Conservation (phyloP, 805 yeast genomes). For the Lipomyces kockii region DNA sequence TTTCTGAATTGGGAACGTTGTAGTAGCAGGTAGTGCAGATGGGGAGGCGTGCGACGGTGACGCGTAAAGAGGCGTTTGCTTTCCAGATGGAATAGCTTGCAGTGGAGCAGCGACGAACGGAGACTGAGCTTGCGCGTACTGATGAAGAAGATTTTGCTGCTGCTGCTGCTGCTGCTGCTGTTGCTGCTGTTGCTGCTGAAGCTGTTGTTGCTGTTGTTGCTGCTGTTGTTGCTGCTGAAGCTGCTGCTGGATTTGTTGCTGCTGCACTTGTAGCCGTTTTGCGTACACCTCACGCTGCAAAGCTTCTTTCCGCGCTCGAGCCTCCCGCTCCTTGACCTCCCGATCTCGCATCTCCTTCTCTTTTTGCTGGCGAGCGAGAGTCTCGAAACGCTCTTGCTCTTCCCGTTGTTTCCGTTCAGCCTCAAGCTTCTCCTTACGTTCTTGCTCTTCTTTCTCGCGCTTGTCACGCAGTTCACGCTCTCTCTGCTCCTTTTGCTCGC, state of each 20-base stretch:
- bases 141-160: conserved; percentile 10
- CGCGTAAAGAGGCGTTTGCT: neutral
- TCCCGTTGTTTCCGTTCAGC: conserved; percentile 28
- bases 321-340: conserved; percentile 35
- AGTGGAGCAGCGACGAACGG: conserved; percentile 1
- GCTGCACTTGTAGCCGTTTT: conserved; percentile 33
- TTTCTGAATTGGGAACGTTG: conserved; percentile 4
- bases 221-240: conserved; percentile 21
- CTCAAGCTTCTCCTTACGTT: conserved; percentile 17
- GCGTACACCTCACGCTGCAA: conserved; percentile 27
- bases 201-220: conserved; percentile 20
- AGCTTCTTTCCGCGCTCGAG: conserved; percentile 34
- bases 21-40: neutral
- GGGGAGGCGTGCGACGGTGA: neutral
- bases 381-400: conserved; percentile 27
- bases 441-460: conserved; percentile 32
- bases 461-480: conserved; percentile 30
- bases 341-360: conserved; percentile 33
- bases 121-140: conserved; percentile 8
- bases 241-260: conserved; percentile 31
- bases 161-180: neutral
- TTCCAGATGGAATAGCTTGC: neutral
- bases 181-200: conserved; percentile 4
- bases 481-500: conserved; percentile 27
- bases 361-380: conserved; percentile 25